Evolutionary conservation across 139 green algal species (phyloP), one percentile per base, ranked within the genome.

Genomic region (Raphidocelis subcapitata): DNA sequence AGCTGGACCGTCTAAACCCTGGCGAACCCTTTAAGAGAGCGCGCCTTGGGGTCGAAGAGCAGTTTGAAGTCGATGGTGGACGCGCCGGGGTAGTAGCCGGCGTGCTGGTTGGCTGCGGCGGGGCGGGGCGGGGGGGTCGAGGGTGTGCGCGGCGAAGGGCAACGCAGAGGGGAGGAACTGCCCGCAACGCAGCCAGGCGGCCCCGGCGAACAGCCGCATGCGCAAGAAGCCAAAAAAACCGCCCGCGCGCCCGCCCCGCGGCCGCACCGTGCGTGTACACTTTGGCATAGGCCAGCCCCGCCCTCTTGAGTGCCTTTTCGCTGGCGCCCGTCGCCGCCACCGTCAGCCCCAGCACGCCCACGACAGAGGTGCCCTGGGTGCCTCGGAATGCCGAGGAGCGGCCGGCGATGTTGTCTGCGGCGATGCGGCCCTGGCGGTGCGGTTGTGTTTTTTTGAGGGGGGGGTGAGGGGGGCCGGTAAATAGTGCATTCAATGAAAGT

Each of bases 11-110:
- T n/a, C n/a, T n/a, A n/a, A n/a, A n/a, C n/a, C n/a, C n/a, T n/a
- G n/a, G n/a, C n/a, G n/a, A n/a, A n/a, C n/a, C n/a, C n/a, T n/a
- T n/a, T n/a, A n/a, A n/a, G n/a, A n/a, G n/a, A n/a, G n/a, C n/a
- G 41, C 41, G 72, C 69, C 55, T 70, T 37, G 46, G 81, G 81
- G 57, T 63, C 62, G 51, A 88, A 88, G 12, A 88, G 65, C 41
- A 88, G 76, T 77, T 88, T 88, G 35, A 88, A 68, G 71, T 82
- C 73, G 21, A 88, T 79, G 32, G 67, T 69, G 54, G 72, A 69
- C 8, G 81, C 83, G 0, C 83, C 83, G 3, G 84, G 84, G 75
- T 89, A 89, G 69, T 89, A 89, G 15, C 84, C 79, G 3, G 82
- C 84, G 63, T 89, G 84, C 51, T 89, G 74, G 74, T 81, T 81